Base-by-base conservation (phyloP, 352 stramenopile genomes). In the Phytophthora colocasiae region DNA sequence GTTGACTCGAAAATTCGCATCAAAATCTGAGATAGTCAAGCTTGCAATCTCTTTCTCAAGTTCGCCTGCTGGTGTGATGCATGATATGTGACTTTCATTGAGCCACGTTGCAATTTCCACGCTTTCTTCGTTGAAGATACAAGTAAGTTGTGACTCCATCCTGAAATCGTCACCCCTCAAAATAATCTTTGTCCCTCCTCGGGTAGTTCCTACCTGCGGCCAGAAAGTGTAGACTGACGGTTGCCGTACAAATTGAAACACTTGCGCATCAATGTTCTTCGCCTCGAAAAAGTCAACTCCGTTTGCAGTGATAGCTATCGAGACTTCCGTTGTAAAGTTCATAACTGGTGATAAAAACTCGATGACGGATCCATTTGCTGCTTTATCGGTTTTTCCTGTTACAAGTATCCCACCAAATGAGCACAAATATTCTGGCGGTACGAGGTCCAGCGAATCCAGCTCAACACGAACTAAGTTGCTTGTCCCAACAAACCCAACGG, bases 221-320 rank as follows among this genome's bases (percentile, higher is more conserved):
- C 39, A 64, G 32, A 73, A 84, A 0, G 53, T 59, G 4, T 63
- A 67, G 0, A 79, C 51, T 27, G 41, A 66, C 4, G 73, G 73
- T 4, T 47, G 47, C 22, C 26, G 26, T 2, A 80, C 14, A 48
- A 80, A 78, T 0, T 26, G 58, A 34, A 83, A 82, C 5, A 34
- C 41, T 26, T 43, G 24, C 22, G 72, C 56, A 1, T 44, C 29
- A 27, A 24, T 29, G 15, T 29, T 46, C 6, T 12, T 8, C 1
- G 71, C 27, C 9, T 51, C 29, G 39, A 86, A 80, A 43, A 72
- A 86, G 26, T 83, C 77, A 24, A 80, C n/a, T n/a, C 60, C 66
- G 36, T 88, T 88, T 9, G 51, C 70, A 29, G 71, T 83, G 15
- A 85, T 66, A 19, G 49, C 38, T 31, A 88, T 4, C 15, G 53